Base-by-base conservation (phyloP, 2,329 filamentous ascomycete genomes). In the Chaetomium olivaceum region DNA sequence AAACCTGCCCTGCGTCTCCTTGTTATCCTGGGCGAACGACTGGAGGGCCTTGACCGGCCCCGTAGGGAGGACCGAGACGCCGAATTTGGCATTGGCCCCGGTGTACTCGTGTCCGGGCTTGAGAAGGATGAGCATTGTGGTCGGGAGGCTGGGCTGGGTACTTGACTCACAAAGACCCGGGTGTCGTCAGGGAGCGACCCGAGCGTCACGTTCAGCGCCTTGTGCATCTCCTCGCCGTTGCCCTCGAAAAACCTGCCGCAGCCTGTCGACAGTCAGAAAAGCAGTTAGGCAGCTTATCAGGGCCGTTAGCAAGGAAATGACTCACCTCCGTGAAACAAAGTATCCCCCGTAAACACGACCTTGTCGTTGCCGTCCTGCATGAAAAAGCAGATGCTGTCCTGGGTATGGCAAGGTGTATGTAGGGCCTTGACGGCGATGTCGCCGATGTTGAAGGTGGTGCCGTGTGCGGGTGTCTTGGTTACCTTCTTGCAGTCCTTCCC, bases 231-330 rank as follows among this genome's bases (percentile, higher is more conserved):
- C 65, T 86, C 84, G 0, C 93, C 88, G 11, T 84, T 92, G 21
- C 95, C 95, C 78, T 99, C 95, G 74, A 99, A 99, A 82, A 99
- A 99, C 64, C 90, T 89, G 46, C 95, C 95, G 75, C 95, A 99
- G 33, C 95, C 92, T 92, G 65, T 19, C 19, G 31, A 36, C 11
- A 9, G 27, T 52, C 8, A 58, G 31, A 11, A 46, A 36, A 16
- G n/a, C n/a, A n/a, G n/a, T n/a, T 1, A 25, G n/a, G n/a, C 9
- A 4, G 1, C 5, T 9, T 4, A 21, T 2, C n/a, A 19, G 19
- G 21, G 4, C 2, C 16, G 16, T 5, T 19, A 23, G 11, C 12
- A n/a, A 19, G 3, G 43, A 21, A 43, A 25, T 1, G 31, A 67
- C 71, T 16, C 77, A 92, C 91, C 93, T 65, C 91, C 93, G 75